These are phyloP conservation scores for Apiospora koreana DNA, from an alignment of 2,329 filamentous ascomycete genomes.

Conservation along the genomic window DNA sequence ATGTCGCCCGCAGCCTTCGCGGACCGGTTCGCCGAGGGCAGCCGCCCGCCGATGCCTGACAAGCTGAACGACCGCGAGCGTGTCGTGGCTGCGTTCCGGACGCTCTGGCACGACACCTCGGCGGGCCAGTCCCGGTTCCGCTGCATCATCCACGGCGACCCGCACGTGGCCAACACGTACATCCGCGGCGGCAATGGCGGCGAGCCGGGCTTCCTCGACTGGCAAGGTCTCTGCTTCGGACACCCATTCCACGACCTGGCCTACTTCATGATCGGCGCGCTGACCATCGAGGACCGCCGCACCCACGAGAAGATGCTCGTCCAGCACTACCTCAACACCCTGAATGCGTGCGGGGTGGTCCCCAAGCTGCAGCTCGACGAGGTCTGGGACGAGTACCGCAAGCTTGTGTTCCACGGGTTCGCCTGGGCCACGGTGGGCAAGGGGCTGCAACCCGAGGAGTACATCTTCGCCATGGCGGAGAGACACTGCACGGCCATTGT, in stretches of 20 bases:
- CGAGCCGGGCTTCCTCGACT: not conserved
- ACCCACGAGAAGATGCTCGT: constrained; percentile 18
- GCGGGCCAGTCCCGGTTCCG: constrained; percentile 28
- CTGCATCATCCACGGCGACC: constrained; percentile 43
- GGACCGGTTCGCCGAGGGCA: not conserved
- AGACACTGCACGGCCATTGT: not conserved
- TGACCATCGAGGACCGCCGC: constrained; percentile 20
- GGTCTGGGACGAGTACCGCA: constrained; percentile 21
- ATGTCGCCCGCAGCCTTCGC: not conserved
- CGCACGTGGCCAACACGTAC: constrained; percentile 45
- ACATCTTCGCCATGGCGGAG: not conserved
- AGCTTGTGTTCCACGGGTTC: constrained; percentile 20
- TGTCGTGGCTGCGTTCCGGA: not conserved
- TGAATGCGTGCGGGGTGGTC: constrained; percentile 17
- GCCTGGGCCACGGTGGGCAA: constrained; percentile 17
- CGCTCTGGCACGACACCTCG: not conserved
- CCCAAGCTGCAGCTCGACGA: constrained; percentile 18
- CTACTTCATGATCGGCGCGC: constrained; percentile 21
- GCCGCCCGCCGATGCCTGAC: not conserved
- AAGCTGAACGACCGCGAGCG: not conserved
- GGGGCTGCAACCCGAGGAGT: not conserved
- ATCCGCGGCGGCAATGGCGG: constrained; percentile 25
- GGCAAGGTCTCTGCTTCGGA: not conserved
- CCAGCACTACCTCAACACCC: constrained; percentile 17
- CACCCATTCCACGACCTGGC: constrained; percentile 14